Percentiles rank a stretch among this genome's conserved stretches.
These are phyloP conservation scores for Eimeria falciformis DNA, from an alignment of 169 alveolate species.

Conservation along the genomic window DNA sequence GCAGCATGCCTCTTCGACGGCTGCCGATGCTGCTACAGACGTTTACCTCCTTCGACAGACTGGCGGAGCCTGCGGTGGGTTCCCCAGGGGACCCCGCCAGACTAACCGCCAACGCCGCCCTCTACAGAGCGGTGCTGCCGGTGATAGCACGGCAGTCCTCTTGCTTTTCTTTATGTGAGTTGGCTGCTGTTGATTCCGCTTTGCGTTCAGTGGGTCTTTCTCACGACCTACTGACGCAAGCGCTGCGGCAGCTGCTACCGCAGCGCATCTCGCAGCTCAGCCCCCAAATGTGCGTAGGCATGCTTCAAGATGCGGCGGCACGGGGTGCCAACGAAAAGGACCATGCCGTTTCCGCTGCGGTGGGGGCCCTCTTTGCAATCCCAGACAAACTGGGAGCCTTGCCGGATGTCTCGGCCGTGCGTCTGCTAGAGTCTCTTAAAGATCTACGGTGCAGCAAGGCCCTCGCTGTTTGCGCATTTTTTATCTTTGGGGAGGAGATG, in stretches of 20 bases:
- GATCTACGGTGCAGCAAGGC: constrained; percentile 17
- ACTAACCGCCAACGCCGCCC: constrained; percentile 12
- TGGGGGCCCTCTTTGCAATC: constrained; percentile 10
- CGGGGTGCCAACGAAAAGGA: constrained; percentile 27
- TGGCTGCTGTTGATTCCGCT: constrained; percentile 58
- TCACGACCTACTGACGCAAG: constrained; percentile 59
- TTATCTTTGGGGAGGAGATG: background rate
- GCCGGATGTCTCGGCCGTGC: background rate
- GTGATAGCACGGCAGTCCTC: constrained; percentile 35
- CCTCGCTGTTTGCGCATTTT: constrained; percentile 19
- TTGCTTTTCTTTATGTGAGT: constrained; percentile 32
- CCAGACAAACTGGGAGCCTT: constrained; percentile 15
- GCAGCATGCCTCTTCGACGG: constrained; percentile 58
- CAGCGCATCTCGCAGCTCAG: constrained; percentile 36
- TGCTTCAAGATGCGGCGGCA: constrained; percentile 49
- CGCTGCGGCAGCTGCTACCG: constrained; percentile 51
- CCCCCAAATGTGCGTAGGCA: constrained; percentile 22
- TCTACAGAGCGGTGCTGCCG: constrained; percentile 60
- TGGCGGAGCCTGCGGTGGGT: background rate
- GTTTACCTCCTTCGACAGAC: constrained; percentile 65
- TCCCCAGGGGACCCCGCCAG: background rate
- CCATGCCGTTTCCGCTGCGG: constrained; percentile 32
- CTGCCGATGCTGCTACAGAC: constrained; percentile 67
- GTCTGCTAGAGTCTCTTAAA: constrained; percentile 5
- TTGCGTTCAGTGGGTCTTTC: constrained; percentile 60